Evolutionary conservation across 331 rosid genomes (phyloP), one percentile per base, ranked within the genome.

Genomic region (Acacia pycnantha): DNA sequence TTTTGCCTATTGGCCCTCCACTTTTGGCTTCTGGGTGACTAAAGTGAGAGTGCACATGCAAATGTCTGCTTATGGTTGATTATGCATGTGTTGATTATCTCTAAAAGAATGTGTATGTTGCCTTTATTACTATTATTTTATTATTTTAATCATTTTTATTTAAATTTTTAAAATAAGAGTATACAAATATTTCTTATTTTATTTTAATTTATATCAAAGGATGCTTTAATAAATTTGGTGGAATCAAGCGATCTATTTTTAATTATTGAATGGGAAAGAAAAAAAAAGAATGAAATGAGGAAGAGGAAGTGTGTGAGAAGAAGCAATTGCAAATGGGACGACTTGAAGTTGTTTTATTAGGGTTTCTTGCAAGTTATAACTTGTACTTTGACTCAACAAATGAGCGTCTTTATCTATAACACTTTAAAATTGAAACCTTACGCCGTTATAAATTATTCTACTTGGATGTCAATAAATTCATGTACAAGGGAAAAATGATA

Each of bases 31-130:
- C 7, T 11, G 56, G 0, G 56, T 43, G 37, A 44, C 59, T 70
- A 22, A n/a, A 72, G 61, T 72, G 76, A 26, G 26, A 31, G 22
- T 47, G 76, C 76, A 72, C 76, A 47, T 47, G 76, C 76, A 8
- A 19, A 24, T 47, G 76, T 72, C 59, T 47, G 61, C 76, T 26
- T 46, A 26, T 26, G 10, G 21, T 13, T 27, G 19, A 26, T 27
- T 11, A 11, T 70, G 22, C 56, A 2, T 44, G 33, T 21, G 47
- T n/a, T 11, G 22, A 41, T 59, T 19, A 19, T 19, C 11, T 19
- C 24, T 50, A 1, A 15, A 50, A 48, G 15, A 13, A 16, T 15
- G 18, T 16, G 58, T 51, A 54, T 21, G 8, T 4, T 54, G 27
- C 4, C 64, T 9, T 56, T 56, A 53, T 21, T 18, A 2, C 51